Conservation (phyloP, 768 basidiomycete species). For the Boletus edulis region DNA sequence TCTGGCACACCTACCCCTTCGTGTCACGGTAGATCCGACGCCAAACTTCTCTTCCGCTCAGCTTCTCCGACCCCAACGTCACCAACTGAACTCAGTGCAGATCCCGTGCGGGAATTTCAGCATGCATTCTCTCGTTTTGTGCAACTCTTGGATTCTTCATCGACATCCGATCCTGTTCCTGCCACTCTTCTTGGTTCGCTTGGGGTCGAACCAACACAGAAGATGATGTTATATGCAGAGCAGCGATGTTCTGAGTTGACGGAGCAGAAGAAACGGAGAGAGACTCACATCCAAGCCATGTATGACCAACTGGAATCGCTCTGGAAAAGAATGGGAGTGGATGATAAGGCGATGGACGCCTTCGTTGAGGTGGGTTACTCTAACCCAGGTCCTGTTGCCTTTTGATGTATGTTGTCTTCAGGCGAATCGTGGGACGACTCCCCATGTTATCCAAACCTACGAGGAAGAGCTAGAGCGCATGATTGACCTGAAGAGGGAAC, state of each 20-base stretch:
- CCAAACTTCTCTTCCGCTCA: constrained; percentile 36
- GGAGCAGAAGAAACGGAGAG: constrained; percentile 70
- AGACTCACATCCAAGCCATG: constrained; percentile 85
- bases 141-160: constrained; percentile 47
- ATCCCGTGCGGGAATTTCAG: constrained; percentile 42
- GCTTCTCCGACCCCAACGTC: constrained; percentile 14
- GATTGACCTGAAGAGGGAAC: constrained; percentile 82
- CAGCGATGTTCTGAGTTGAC: constrained; percentile 57
- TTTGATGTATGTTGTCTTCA: constrained; percentile 9
- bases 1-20: constrained; percentile 48
- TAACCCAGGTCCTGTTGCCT: background rate
- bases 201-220: constrained; percentile 73
- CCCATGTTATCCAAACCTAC: constrained; percentile 75
- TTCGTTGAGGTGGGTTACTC: constrained; percentile 69
- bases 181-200: constrained; percentile 27
- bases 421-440: constrained; percentile 73
- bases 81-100: constrained; percentile 6
- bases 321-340: constrained; percentile 84
- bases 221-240: constrained; percentile 72
- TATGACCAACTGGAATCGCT: constrained; percentile 92
- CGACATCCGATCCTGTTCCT: constrained; percentile 21
- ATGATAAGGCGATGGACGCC: constrained; percentile 80
- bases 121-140: constrained; percentile 64
- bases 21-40: constrained; percentile 36
- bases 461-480: constrained; percentile 89